Evolutionary conservation across 1,139 yeast genomes (phyloP), one percentile per base, ranked within the genome.

Genomic region (Lodderomyces metapsilosis): DNA sequence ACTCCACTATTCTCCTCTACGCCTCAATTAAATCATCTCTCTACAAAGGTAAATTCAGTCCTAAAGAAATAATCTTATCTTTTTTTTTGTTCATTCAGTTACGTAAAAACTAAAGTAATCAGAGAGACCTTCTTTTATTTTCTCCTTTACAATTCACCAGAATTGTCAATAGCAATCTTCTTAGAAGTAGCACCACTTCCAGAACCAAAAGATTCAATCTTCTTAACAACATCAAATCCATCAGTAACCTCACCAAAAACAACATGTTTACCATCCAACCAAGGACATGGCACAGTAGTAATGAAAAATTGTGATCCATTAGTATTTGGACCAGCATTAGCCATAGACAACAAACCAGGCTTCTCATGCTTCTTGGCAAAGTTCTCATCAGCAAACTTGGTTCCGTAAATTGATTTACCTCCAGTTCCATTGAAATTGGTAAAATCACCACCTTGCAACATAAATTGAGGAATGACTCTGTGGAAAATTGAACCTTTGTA

Each of bases 371-470:
- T 84, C 79, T 76, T 80, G 71, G 66, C 51, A 67, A 91, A 91
- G 88, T 91, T 89, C 81, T 92, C 98, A 64, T 92, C 98, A 51
- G 94, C 84, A 73, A 92, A 92, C 75, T 84, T 85, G 61, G 80
- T 84, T 64, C 98, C 98, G 80, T 92, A 92, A 82, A 92, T 92
- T 7, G 97, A 88, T 79, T 89, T 89, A 71, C 98, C 98, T 71
- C 98, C 98, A 59, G 95, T 87, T 71, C 98, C 97, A 67, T 84
- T 86, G 61, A 88, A 84, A 62, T 84, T 76, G 67, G 95, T 89
- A 83, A 89, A 88, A 72, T 89, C 98, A 82, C 98, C 98, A 74
- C 98, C 98, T 78, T 92, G 98, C 68, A 91, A 79, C 98, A 92
- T 92, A 82, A 92, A 92, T 59, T 87, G 84, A 58, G 98, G 98